Evolutionary conservation across 2,329 filamentous ascomycete species (phyloP), one percentile per base, ranked within the genome.

Genomic region (Fonsecaea nubica): DNA sequence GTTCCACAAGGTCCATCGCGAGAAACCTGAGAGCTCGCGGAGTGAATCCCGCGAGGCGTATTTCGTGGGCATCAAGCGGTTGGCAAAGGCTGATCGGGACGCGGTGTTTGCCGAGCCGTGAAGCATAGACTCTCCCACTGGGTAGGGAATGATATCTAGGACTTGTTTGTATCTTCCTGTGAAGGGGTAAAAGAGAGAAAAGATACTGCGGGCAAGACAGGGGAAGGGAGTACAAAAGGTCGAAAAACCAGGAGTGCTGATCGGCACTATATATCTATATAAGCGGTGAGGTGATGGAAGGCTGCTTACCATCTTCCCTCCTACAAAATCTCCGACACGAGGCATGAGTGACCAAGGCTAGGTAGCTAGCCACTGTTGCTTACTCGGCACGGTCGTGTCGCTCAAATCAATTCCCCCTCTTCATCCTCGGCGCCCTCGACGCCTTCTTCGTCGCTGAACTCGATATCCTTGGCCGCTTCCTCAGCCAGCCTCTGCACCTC

Each of bases 21-120:
- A 96, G 77, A 99, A 99, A 78, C 95, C 96, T 0, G 91, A 96
- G 63, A 91, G 93, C 6, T 98, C 94, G 42, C 86, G 95, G 75
- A 91, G 85, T 77, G 90, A 92, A 81, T 93, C 91, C 0, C 92
- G 88, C 76, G 95, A 98, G 78, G 85, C 89, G 2, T 98, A 90
- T 74, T 96, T 97, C 75, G 89, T 98, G 55, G 93, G 89, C 0
- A 77, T 97, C 65, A 82, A 85, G 66, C 86, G 92, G 69, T 94
- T 90, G 75, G 78, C 80, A 30, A 80, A 79, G 57, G 77, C 80
- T 3, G 75, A 77, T 35, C 79, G 78, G 72, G 79, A 83, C 57
- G 79, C 81, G 12, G 81, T 87, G 1, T 80, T 84, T 65, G 66
- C 70, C 38, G 63, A 64, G 32, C 56, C 62, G 55, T 72, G 60